Evolutionary conservation across 139 green algal genomes (phyloP), one percentile per base, ranked within the genome.

Genomic region (Spirogloea muscicola): DNA sequence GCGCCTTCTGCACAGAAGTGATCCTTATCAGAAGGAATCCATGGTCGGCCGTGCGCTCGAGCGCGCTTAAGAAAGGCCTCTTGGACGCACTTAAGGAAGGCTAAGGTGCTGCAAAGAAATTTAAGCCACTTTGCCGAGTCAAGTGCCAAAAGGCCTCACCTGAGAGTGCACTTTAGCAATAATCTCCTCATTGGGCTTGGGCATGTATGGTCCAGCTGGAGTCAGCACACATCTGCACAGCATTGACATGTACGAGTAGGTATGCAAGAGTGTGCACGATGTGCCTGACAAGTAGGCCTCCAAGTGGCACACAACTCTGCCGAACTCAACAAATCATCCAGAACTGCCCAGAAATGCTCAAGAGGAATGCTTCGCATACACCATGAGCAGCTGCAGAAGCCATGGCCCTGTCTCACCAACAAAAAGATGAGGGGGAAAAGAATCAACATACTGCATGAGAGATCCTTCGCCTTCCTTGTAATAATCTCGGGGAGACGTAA

Each of bases 391-490:
- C n/a, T n/a, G 46, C 46, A 55, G n/a, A n/a, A n/a, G n/a, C n/a
- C n/a, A n/a, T n/a, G n/a, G n/a, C n/a, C n/a, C n/a, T n/a, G n/a
- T n/a, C n/a, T n/a, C n/a, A n/a, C n/a, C n/a, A n/a, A n/a, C n/a
- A n/a, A n/a, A n/a, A n/a, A n/a, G n/a, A n/a, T n/a, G 1, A 52
- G 37, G 60, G 18, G 38, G 9, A 68, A 68, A 16, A 29, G 25
- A 74, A 10, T 94, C 89, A 63, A 97, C 92, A 79, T 85, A 94
- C 87, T 97, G 90, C 85, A 96, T 87, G n/a, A 97, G 85, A 27
- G 85, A 92, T 18, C 92, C 92, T 73, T 96, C 38, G 2, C 89
- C 91, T 73, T 92, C 83, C 73, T 87, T 89, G 89, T 90, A 97
- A 85, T 98, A 98, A 58, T 97, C 93, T 40, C 90, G 84, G 0